phyloP scores from a whole-genome alignment of 768 basidiomycete species.

The Podaxis sp. region DNA sequence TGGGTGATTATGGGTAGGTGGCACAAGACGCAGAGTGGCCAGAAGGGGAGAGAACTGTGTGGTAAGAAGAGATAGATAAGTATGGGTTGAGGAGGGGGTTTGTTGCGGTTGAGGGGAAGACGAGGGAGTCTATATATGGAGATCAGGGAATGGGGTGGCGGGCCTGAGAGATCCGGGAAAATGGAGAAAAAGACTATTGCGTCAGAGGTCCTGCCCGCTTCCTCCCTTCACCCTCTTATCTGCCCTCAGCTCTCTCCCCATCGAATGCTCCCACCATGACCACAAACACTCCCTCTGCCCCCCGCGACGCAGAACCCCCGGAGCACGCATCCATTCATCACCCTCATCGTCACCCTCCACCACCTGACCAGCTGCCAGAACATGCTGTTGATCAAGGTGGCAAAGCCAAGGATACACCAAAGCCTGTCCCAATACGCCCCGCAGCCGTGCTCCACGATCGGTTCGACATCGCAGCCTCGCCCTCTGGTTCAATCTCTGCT shows the following conservation, averaged over 20 bases:
- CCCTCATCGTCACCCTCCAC: not conserved
- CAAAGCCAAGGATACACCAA: conserved; percentile 56
- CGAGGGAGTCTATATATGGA: not conserved
- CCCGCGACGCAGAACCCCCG: not conserved
- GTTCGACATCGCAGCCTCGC: conserved; percentile 29
- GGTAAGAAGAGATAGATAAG: not conserved
- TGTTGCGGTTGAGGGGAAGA: not conserved
- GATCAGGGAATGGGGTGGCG: conserved; percentile 3
- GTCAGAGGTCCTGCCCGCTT: conserved; percentile 1
- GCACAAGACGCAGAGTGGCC: not conserved
- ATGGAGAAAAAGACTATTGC: not conserved
- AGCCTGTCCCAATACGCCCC: conserved; percentile 46
- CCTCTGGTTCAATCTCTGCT: conserved; percentile 18
- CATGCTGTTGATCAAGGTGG: conserved; percentile 13
- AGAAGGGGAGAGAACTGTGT: not conserved
- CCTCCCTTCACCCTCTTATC: not conserved
- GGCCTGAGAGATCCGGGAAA: not conserved
- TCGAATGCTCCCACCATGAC: conserved; percentile 1
- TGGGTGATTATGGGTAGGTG: not conserved
- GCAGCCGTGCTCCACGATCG: conserved; percentile 34
- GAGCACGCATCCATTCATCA: not conserved
- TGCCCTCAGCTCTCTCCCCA: not conserved
- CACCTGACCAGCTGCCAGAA: not conserved
- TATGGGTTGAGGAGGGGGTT: not conserved
- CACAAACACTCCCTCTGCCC: not conserved